phyloP scores from a whole-genome alignment of 2,329 filamentous ascomycete genomes.

The Amesomyces nigricolor region DNA sequence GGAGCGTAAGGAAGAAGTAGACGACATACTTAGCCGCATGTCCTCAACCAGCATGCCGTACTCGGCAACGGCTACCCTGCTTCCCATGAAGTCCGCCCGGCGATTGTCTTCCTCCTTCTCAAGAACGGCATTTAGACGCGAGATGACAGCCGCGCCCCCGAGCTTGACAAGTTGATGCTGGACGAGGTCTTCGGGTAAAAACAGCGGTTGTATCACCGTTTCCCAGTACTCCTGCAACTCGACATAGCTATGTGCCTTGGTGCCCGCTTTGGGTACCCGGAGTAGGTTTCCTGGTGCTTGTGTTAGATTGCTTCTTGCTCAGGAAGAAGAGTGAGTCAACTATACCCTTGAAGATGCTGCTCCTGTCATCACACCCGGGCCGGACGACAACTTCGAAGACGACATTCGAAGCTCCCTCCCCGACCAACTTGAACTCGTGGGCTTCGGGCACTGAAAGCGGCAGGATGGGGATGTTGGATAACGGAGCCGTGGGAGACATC shows the following conservation, averaged over 20 bases:
- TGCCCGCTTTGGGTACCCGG: constrained; percentile 54
- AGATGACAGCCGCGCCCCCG: constrained; percentile 36
- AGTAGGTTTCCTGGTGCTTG: constrained; percentile 45
- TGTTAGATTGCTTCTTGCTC: background rate
- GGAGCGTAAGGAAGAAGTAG: background rate
- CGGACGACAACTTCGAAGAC: constrained; percentile 54
- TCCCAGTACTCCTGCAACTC: constrained; percentile 45
- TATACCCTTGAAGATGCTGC: constrained; percentile 12
- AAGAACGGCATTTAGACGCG: constrained; percentile 51
- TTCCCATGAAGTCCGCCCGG: constrained; percentile 41
- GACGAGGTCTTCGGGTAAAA: constrained; percentile 48
- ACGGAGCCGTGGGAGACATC: background rate
- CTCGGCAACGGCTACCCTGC: constrained; percentile 48
- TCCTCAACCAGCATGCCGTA: constrained; percentile 68
- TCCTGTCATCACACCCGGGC: background rate
- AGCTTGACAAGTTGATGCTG: constrained; percentile 50
- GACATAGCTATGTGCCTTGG: constrained; percentile 41
- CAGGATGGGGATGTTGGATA: background rate
- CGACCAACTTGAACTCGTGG: constrained; percentile 37
- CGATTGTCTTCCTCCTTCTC: constrained; percentile 36
- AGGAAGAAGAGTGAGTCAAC: background rate
- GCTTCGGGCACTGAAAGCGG: background rate
- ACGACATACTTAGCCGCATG: constrained; percentile 50
- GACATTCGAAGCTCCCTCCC: constrained; percentile 72
- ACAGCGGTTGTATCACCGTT: constrained; percentile 49